Conservation (phyloP, 2,329 filamentous ascomycete genomes). For the Fusarium mangiferae region DNA sequence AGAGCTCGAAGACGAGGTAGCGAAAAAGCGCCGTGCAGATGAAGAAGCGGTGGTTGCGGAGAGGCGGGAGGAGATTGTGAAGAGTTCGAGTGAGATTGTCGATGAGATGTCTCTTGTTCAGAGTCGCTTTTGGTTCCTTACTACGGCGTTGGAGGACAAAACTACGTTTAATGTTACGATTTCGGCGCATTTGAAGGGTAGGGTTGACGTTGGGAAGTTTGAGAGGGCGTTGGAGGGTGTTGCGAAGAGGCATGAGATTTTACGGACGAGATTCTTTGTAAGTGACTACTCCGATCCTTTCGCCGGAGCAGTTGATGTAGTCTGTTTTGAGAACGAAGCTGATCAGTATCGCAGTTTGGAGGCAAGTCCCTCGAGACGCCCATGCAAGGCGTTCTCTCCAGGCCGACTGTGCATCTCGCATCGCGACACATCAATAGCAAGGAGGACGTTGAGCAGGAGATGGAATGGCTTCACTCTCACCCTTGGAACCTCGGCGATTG, state of each 20-base stretch:
- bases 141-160: background rate
- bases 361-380: background rate
- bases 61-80: background rate
- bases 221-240: background rate
- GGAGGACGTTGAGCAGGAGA: background rate
- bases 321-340: background rate
- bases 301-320: rapidly evolving
- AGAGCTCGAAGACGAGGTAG: background rate
- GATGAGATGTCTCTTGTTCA: constrained; percentile 9
- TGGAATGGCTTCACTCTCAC: background rate
- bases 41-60: background rate
- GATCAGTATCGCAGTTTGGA: background rate
- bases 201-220: background rate
- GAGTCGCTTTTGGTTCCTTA: constrained; percentile 5
- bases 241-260: background rate
- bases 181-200: background rate
- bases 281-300: background rate
- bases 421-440: background rate
- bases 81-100: background rate
- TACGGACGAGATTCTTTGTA: constrained; percentile 6
- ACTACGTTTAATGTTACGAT: constrained; percentile 9
- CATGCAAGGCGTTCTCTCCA: background rate
- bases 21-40: background rate
- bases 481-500: background rate
- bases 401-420: background rate